Conservation (phyloP, 2,329 filamentous ascomycete species). For the Aspergillus latus region DNA sequence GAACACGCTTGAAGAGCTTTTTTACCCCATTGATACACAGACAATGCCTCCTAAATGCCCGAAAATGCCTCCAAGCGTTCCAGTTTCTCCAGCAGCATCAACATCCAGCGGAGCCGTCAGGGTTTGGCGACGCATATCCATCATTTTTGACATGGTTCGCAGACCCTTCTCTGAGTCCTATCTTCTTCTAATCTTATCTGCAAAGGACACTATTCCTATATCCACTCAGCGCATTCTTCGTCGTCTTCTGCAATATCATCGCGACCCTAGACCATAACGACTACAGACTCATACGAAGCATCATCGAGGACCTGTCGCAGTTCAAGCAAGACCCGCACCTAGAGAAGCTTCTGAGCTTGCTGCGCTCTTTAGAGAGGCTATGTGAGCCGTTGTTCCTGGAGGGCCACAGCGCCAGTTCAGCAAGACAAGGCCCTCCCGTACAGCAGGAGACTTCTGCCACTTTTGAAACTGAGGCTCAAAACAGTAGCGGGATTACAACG, state of each 20-base stretch:
- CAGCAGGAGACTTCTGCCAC: neutral
- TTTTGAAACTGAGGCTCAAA: neutral
- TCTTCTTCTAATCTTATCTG: neutral
- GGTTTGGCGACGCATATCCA: slow-evolving; percentile 18
- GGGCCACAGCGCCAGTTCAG: neutral
- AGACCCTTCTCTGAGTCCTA: neutral
- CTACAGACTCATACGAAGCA: slow-evolving; percentile 1
- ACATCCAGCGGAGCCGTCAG: slow-evolving; percentile 5
- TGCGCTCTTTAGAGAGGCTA: slow-evolving; percentile 3
- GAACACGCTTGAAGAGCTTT: slow-evolving; percentile 22
- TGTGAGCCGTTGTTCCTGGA: slow-evolving; percentile 6
- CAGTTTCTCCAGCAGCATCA: slow-evolving; percentile 15
- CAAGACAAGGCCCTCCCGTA: neutral
- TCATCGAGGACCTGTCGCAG: neutral
- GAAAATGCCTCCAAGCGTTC: slow-evolving; percentile 17
- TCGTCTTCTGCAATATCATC: slow-evolving; percentile 15
- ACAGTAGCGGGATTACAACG: neutral
- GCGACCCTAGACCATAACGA: slow-evolving; percentile 6
- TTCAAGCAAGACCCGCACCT: slow-evolving; percentile 7
- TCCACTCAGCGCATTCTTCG: slow-evolving; percentile 15
- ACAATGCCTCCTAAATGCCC: slow-evolving; percentile 25
- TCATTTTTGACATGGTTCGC: slow-evolving; percentile 21
- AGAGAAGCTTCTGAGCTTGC: neutral
- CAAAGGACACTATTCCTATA: slow-evolving; percentile 13
- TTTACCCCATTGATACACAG: slow-evolving; percentile 23